A percentile compares a stretch with the other conserved stretches of the same genome.
Evolutionary conservation across 495 filamentous ascomycete genomes (phyloP).

Genomic region (Clavariopsis aquatica): DNA sequence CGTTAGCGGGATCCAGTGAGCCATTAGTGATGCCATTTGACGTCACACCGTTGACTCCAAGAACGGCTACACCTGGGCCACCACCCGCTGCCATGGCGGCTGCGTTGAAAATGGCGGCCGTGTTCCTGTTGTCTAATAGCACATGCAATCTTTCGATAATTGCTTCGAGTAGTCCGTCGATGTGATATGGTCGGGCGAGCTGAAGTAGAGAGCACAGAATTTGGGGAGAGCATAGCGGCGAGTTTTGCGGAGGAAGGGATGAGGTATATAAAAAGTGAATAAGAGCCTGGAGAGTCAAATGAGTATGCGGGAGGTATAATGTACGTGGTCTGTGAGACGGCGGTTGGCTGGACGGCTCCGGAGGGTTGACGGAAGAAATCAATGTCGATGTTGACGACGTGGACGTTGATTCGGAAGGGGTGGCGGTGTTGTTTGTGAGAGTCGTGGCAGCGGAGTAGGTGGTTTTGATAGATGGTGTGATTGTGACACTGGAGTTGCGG

Average conservation of each 20-base stretch:
- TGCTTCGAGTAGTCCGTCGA: constrained; percentile 89
- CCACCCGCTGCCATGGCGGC: constrained; percentile 97
- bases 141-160: constrained; percentile 89
- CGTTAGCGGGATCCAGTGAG: not conserved
- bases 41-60: constrained; percentile 18
- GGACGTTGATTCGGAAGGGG: constrained; percentile 29
- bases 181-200: constrained; percentile 85
- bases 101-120: constrained; percentile 96
- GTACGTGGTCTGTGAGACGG: constrained; percentile 78
- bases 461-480: constrained; percentile 71
- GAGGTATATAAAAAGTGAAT: constrained; percentile 93
- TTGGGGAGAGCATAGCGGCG: constrained; percentile 86
- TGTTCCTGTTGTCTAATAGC: constrained; percentile 87
- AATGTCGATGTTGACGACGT: constrained; percentile 40
- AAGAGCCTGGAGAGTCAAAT: constrained; percentile 80
- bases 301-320: constrained; percentile 90
- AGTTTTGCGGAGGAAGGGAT: constrained; percentile 70
- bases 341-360: constrained; percentile 53
- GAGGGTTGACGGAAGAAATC: constrained; percentile 39
- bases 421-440: constrained; percentile 40
- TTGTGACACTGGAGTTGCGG: constrained; percentile 82
- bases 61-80: constrained; percentile 61
- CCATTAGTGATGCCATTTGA: constrained; percentile 13
- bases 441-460: constrained; percentile 57
- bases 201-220: constrained; percentile 94